Conservation (phyloP, 176 grass and related monocot species). For the Carex littledalei region DNA sequence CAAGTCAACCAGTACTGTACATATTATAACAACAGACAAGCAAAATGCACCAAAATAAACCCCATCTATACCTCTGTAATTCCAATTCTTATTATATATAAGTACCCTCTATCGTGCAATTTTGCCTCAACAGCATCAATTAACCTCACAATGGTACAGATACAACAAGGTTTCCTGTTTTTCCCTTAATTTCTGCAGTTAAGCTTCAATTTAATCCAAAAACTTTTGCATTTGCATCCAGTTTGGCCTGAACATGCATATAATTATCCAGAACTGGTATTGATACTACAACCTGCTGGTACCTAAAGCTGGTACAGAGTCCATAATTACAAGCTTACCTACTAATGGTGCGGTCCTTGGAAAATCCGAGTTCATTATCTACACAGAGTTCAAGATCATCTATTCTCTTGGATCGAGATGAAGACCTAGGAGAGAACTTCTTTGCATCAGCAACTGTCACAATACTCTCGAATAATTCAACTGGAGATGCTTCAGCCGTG, state of each 20-base stretch:
- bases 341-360: constrained; percentile 55
- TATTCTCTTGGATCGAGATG: constrained; percentile 24
- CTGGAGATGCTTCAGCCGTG: constrained; percentile 35
- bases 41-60: background rate
- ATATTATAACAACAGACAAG: background rate
- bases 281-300: background rate
- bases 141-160: background rate
- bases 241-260: background rate
- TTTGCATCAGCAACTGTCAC: constrained; percentile 32
- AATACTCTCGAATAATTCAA: constrained; percentile 43
- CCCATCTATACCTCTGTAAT: background rate
- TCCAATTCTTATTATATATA: background rate
- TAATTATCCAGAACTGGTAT: background rate
- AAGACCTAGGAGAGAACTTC: constrained; percentile 34
- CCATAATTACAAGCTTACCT: constrained; percentile 6
- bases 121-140: background rate
- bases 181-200: background rate
- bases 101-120: background rate
- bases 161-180: background rate
- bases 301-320: background rate
- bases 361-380: constrained; percentile 90
- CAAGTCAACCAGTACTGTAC: background rate
- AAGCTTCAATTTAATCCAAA: background rate
- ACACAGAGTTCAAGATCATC: constrained; percentile 87
- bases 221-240: background rate